Evolutionary conservation across 371 early-diverging fungal genomes (phyloP), one percentile per base, ranked within the genome.

Genomic region (Haplosporangium sp.): DNA sequence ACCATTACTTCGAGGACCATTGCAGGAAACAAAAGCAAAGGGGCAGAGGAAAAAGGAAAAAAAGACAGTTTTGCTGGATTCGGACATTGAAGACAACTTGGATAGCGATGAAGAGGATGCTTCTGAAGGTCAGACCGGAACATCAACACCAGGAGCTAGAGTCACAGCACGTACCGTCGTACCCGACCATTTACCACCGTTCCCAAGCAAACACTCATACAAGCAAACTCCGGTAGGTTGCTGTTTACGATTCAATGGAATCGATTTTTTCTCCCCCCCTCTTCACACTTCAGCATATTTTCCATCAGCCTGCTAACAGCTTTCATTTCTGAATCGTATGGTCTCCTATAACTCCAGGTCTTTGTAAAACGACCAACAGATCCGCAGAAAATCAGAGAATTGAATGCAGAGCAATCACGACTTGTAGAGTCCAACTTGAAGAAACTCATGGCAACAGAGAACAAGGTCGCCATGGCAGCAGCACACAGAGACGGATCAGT

Each of bases 371-470:
- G 89, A 57, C 87, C 89, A 14, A 85, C 85, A 29, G 87, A 89
- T 69, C 87, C 87, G 23, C 89, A 87, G 83, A 84, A 76, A 53
- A 86, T 89, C 23, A 75, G 89, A 20, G 88, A 87, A 53, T 69
- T 89, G 18, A 89, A 87, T 47, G 86, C 88, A 21, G 86, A 89
- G 40, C 89, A 89, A 82, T 87, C 89, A 16, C 82, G 89, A 40
- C 83, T 86, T 37, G 89, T 89, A 7, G 89, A 89, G 70, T 86
- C 87, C 20, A 89, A 89, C 47, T 59, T 89, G 56, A 89, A 89
- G 57, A 83, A 84, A 42, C 60, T 89, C 12, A 87, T 87, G 86
- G 83, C 87, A 7, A 84, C 85, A 0, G 88, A 87, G 63, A 86
- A 86, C 50, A 80, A 86, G 41, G 66, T 86, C 36, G 73, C 83